Conservation (phyloP, 805 yeast species). For the Cyberlindnera misumaiensis region DNA sequence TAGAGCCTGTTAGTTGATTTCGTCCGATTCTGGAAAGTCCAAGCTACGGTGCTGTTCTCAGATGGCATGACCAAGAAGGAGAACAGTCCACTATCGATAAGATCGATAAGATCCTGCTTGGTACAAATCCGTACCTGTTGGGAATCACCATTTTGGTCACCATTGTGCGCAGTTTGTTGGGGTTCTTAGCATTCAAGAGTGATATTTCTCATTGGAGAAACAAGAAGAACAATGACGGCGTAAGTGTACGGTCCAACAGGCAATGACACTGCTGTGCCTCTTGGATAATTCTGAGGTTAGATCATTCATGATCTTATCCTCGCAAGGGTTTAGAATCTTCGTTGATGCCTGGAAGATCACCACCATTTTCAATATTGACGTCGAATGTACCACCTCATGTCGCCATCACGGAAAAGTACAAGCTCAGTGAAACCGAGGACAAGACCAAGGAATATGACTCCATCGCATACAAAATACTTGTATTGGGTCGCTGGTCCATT, state of each 20-base stretch:
- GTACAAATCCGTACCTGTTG: constrained; percentile 31
- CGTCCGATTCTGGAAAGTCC: constrained; percentile 26
- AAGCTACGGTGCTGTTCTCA: constrained; percentile 22
- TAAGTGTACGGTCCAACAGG: constrained; percentile 33
- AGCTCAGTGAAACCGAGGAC: constrained; percentile 29
- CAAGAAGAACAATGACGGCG: constrained; percentile 34
- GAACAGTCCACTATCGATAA: constrained; percentile 19
- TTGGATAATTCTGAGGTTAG: constrained; percentile 34
- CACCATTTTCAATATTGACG: constrained; percentile 27
- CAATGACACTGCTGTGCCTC: constrained; percentile 31
- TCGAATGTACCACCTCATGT: constrained; percentile 21
- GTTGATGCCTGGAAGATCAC: constrained; percentile 39
- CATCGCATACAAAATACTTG: constrained; percentile 32
- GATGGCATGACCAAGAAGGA: constrained; percentile 27
- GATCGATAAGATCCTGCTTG: constrained; percentile 30
- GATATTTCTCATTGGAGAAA: constrained; percentile 35
- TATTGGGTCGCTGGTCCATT: constrained; percentile 32
- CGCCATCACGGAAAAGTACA: constrained; percentile 27
- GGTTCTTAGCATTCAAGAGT: constrained; percentile 34
- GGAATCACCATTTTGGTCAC: constrained; percentile 28
- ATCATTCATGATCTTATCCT: constrained; percentile 29
- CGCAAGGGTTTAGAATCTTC: constrained; percentile 31
- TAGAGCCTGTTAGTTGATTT: constrained; percentile 25
- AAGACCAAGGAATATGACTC: constrained; percentile 35
- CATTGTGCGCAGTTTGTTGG: constrained; percentile 30